Evolutionary conservation across 768 basidiomycete genomes (phyloP).

Genomic region (Rhodosporidiobolus sp.): DNA sequence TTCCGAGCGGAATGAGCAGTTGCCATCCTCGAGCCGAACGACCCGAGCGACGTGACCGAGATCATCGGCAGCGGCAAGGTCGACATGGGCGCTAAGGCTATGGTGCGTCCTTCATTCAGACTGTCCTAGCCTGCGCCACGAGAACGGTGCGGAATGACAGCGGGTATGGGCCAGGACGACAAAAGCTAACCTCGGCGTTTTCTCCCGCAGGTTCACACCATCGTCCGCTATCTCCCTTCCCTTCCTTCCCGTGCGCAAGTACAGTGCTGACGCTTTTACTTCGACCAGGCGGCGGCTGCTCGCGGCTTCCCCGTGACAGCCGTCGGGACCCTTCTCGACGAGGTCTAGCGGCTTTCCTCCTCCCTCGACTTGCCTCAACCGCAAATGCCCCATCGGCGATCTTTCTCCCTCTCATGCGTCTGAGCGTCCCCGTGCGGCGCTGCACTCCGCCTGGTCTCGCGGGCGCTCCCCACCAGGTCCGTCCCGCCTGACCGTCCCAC

Average conservation of each 20-base stretch:
- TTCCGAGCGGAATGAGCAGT: not conserved
- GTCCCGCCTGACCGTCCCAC: conserved; percentile 3
- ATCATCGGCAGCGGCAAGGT: conserved; percentile 31
- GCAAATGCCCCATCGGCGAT: no score
- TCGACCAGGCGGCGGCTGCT: conserved; percentile 30
- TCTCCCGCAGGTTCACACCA: conserved; percentile 32
- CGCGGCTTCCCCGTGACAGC: conserved; percentile 37
- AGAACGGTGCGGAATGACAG: no score
- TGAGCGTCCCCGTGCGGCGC: not conserved
- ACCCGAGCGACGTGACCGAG: conserved; percentile 42
- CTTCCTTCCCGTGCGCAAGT: no score
- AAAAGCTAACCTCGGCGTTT: not conserved
- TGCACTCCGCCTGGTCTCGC: not conserved
- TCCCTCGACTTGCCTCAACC: not conserved
- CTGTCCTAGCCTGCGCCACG: not conserved
- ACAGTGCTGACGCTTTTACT: not conserved
- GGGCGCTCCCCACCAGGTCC: not conserved
- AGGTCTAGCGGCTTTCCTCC: conserved; percentile 4
- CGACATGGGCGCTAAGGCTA: conserved; percentile 42
- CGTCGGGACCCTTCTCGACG: conserved; percentile 42
- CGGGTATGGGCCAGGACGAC: no score
- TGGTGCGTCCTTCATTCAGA: conserved; percentile 1
- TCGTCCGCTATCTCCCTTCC: conserved; percentile 7
- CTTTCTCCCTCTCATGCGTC: not conserved
- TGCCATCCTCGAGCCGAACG: conserved; percentile 31